Evolutionary conservation across 2,329 filamentous ascomycete species (phyloP), one percentile per base, ranked within the genome.

Genomic region (Hypoxylon sp.): DNA sequence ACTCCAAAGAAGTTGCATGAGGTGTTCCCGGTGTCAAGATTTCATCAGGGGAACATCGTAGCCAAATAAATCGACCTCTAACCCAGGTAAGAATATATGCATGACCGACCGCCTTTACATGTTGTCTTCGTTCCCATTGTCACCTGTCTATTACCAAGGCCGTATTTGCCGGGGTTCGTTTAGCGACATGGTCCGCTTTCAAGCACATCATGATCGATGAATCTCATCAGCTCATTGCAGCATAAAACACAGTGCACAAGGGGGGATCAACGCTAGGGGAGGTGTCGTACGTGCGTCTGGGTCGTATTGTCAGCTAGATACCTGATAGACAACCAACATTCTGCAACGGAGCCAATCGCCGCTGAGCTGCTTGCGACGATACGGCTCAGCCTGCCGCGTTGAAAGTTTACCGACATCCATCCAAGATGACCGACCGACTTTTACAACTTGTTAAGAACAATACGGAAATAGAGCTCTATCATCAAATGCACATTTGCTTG

Each of bases 1-100:
- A 59, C 56, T 36, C 20, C 17, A 12, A 48, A 50, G 44, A 47
- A 35, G 45, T 43, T 51, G 56, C 56, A 57, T 57, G 53, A 48
- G 53, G 53, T 59, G 56, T 57, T n/a, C 53, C 57, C 43, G 46
- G 53, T 56, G 49, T 57, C 53, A 59, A 45, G 49, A 59, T 59
- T 53, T 48, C 42, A 51, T 56, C 52, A 53, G 38, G 49, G 53
- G 46, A 57, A 20, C 45, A 54, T 41, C 29, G 42, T n/a, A n/a
- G n/a, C n/a, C 37, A 49, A 37, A 41, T 44, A 23, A 50, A 48
- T 47, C 38, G 21, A 46, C 53, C 27, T 27, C 48, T 23, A 53
- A 50, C 45, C 37, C 48, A 36, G 50, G 31, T 31, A 49, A 31
- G 29, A 48, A 48, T 31, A 35, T 45, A 25, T 51, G 46, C 52